A percentile compares a stretch with the other conserved stretches of the same genome.
Conservation (phyloP, 257 asterid species). For the Rhazya stricta region DNA sequence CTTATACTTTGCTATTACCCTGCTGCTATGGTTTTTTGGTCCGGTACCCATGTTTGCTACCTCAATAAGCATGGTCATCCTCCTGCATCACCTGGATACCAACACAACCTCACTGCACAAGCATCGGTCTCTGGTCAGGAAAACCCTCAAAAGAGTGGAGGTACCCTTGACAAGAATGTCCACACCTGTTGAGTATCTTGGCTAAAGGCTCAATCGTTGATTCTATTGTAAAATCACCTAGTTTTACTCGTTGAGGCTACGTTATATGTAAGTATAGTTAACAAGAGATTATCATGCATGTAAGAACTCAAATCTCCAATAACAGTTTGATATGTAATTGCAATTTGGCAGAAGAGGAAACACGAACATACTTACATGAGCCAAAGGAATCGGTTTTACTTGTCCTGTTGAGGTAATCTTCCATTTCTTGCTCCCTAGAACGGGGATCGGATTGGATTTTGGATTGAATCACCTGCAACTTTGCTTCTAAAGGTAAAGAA, state of each 20-base stretch:
- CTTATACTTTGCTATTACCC: conserved; percentile 47
- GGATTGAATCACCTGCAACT: too few species aligned
- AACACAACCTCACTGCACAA: conserved; percentile 38
- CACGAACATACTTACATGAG: not conserved
- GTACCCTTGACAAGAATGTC: conserved; percentile 3
- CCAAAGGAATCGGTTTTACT: not conserved
- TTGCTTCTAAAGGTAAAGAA: not conserved
- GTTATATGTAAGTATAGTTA: too few species aligned
- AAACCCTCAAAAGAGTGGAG: conserved; percentile 6
- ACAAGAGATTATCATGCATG: too few species aligned
- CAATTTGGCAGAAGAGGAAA: not conserved
- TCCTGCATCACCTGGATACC: conserved; percentile 51
- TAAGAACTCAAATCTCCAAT: not conserved
- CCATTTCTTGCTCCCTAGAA: not conserved
- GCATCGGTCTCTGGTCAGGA: conserved; percentile 18
- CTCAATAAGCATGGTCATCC: conserved; percentile 41
- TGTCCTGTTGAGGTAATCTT: not conserved
- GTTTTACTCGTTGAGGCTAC: not conserved
- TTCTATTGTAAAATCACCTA: not conserved
- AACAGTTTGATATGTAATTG: too few species aligned
- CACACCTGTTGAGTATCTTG: conserved; percentile 7
- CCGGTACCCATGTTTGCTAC: conserved; percentile 68
- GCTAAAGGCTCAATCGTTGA: not conserved
- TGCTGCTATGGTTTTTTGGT: conserved; percentile 66
- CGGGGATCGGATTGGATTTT: not conserved